Evolutionary conservation across 495 filamentous ascomycete species (phyloP).

Genomic region (Xylaria longipes): DNA sequence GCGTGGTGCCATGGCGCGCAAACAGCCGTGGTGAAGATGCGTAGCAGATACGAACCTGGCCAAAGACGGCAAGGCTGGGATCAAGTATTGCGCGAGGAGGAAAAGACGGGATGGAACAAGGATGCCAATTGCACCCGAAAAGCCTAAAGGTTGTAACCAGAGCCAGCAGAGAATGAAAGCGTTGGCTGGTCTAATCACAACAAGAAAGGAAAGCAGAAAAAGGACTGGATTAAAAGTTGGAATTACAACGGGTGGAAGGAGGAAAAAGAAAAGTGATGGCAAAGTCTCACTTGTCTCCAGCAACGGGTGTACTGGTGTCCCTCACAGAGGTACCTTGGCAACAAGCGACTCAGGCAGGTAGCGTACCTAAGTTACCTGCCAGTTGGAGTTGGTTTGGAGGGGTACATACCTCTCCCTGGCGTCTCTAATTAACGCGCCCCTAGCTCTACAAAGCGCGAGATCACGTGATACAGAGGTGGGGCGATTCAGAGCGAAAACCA

Average conservation of each 20-base stretch:
- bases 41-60: not conserved
- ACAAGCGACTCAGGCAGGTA: conserved; percentile 2
- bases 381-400: not conserved
- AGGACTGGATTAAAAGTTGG: conserved; percentile 16
- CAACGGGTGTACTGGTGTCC: not conserved
- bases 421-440: conserved; percentile 21
- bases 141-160: not conserved
- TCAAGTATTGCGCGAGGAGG: not conserved
- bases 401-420: not conserved
- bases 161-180: conserved; percentile 9
- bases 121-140: not conserved
- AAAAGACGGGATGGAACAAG: not conserved
- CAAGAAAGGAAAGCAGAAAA: conserved; percentile 13
- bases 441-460: conserved; percentile 15
- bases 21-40: not conserved
- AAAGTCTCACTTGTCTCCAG: not conserved
- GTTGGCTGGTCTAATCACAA: not conserved
- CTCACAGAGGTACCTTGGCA: not conserved
- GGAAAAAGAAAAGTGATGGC: conserved; percentile 14
- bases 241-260: conserved; percentile 1
- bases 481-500: not conserved
- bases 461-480: conserved; percentile 3
- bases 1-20: conserved; percentile 33
- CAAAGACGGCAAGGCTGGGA: not conserved
- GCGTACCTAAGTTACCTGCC: not conserved